A percentile compares a stretch with the other conserved stretches of the same genome.
Evolutionary conservation across 495 filamentous ascomycete genomes (phyloP).

Genomic region (Penicillium flavigenum): DNA sequence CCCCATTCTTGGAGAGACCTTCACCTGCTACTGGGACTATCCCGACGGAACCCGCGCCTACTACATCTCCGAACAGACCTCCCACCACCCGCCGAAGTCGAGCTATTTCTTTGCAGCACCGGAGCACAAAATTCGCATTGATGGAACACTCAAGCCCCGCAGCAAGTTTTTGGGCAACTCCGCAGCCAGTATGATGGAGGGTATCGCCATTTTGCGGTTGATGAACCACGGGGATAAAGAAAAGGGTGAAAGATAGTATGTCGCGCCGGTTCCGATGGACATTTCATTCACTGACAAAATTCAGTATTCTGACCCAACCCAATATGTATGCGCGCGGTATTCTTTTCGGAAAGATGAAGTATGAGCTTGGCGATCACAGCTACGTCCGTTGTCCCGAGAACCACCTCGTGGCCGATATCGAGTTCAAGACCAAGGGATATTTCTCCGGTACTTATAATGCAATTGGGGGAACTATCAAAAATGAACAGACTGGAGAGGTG

Average conservation of each 20-base stretch:
- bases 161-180: slow-evolving; percentile 97
- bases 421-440: slow-evolving; percentile 99
- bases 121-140: slow-evolving; percentile 90
- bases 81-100: slow-evolving; percentile 96
- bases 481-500: slow-evolving; percentile 78
- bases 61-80: slow-evolving; percentile 94
- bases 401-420: slow-evolving; percentile 83
- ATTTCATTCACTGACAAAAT: slow-evolving; percentile 17
- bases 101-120: slow-evolving; percentile 99
- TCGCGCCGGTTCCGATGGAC: slow-evolving; percentile 15
- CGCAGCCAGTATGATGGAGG: slow-evolving; percentile 97
- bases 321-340: slow-evolving; percentile 99
- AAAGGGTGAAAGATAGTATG: slow-evolving; percentile 83
- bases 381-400: slow-evolving; percentile 89
- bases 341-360: slow-evolving; percentile 99
- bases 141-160: slow-evolving; percentile 93
- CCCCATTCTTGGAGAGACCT: slow-evolving; percentile 92
- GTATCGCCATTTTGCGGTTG: slow-evolving; percentile 81
- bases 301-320: slow-evolving; percentile 85
- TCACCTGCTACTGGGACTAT: slow-evolving; percentile 95
- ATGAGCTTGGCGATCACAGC: slow-evolving; percentile 96
- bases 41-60: slow-evolving; percentile 81
- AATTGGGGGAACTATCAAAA: slow-evolving; percentile 89
- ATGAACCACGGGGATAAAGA: slow-evolving; percentile 68
- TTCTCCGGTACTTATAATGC: slow-evolving; percentile 95